These are phyloP conservation scores for Populus tremula DNA, from an alignment of 345 rosid genomes.

Conservation along the genomic window DNA sequence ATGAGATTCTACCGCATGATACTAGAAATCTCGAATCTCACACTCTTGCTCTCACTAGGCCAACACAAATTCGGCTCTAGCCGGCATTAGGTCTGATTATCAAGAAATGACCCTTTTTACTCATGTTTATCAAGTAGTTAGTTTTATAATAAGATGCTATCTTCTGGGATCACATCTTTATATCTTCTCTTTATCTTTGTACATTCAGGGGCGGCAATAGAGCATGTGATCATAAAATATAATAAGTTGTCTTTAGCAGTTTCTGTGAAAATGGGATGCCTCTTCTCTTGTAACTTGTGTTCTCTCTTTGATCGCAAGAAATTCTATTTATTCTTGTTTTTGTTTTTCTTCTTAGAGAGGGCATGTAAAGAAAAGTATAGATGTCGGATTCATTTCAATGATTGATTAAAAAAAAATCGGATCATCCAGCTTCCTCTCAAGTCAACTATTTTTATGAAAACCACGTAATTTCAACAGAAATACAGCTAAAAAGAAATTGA, in stretches of 20 bases:
- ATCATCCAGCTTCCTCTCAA: too few species aligned
- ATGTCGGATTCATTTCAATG: too few species aligned
- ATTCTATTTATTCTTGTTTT: too few species aligned
- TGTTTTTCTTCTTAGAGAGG: too few species aligned
- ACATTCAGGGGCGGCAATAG: background rate
- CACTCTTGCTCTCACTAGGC: background rate
- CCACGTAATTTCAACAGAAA: too few species aligned
- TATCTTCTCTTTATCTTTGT: background rate
- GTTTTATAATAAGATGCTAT: background rate
- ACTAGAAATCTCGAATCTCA: background rate
- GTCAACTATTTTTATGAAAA: too few species aligned
- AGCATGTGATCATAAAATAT: too few species aligned
- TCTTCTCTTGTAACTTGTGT: background rate
- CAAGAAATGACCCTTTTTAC: background rate
- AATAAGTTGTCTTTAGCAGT: background rate
- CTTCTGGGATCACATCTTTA: constrained; percentile 2
- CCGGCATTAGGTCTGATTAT: background rate
- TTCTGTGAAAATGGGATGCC: background rate
- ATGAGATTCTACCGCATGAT: background rate
- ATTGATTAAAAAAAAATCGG: too few species aligned
- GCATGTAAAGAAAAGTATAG: too few species aligned
- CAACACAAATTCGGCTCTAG: constrained; percentile 11
- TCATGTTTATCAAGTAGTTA: background rate
- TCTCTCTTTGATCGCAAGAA: too few species aligned
- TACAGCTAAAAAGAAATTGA: too few species aligned